Conservation (phyloP, 83 land plant genomes). For the Larix sibirica region DNA sequence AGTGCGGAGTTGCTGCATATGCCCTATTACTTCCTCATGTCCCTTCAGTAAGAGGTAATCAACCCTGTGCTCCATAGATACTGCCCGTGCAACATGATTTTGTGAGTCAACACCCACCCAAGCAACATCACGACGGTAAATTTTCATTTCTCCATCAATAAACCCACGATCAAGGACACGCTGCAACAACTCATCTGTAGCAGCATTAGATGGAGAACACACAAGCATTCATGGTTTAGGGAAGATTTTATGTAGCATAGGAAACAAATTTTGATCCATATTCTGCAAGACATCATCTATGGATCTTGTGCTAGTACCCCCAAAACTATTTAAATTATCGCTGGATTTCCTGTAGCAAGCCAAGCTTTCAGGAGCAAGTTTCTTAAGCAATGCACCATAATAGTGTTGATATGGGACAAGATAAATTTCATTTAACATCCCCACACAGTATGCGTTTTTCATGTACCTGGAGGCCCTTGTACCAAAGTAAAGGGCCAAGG, state of each 20-base stretch:
- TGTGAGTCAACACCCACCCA: constrained; percentile 95
- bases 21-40: constrained; percentile 65
- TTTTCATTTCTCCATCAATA: constrained; percentile 98
- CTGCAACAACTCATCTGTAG: constrained; percentile 93
- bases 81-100: constrained; percentile 92
- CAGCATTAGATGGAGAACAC: constrained; percentile 99
- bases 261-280: constrained; percentile 88
- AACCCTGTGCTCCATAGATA: constrained; percentile 96
- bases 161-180: constrained; percentile 98
- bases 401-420: constrained; percentile 97
- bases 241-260: constrained; percentile 92
- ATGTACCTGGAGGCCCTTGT: constrained; percentile 99
- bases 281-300: constrained; percentile 96
- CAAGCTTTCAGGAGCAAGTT: constrained; percentile 91
- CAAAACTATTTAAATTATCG: constrained; percentile 46
- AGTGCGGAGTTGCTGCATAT: constrained; percentile 64
- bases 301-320: constrained; percentile 47
- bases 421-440: constrained; percentile 96
- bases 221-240: constrained; percentile 99
- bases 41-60: constrained; percentile 76
- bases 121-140: constrained; percentile 39
- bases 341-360: constrained; percentile 36
- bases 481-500: constrained; percentile 99
- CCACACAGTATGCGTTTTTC: constrained; percentile 99
- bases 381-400: constrained; percentile 89